These are phyloP conservation scores for Monosiga brevicollis DNA, from an alignment of 78 protist species.

Conservation along the genomic window DNA sequence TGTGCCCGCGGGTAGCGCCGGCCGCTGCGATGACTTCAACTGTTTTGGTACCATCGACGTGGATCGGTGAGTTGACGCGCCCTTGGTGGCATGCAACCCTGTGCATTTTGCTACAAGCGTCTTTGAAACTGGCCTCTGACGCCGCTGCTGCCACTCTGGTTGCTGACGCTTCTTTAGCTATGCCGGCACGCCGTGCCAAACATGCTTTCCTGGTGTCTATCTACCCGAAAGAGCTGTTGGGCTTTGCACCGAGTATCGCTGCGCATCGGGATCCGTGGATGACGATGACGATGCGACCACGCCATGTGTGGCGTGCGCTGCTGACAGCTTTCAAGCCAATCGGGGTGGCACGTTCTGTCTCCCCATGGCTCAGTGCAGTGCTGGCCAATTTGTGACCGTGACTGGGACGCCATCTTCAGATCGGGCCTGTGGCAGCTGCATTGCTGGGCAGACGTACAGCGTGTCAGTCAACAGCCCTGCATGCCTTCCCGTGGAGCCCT, in stretches of 20 bases:
- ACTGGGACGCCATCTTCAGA: too few species aligned
- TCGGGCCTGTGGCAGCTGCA: too few species aligned
- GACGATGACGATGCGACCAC: not conserved
- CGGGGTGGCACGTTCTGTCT: not conserved
- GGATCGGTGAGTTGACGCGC: too few species aligned
- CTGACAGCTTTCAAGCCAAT: not conserved
- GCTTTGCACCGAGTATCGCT: not conserved
- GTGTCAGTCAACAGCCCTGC: not conserved
- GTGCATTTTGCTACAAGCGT: too few species aligned
- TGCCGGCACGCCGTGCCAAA: not conserved
- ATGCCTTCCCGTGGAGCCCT: not conserved
- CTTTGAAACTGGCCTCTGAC: too few species aligned
- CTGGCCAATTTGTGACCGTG: too few species aligned
- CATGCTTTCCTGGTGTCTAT: not conserved
- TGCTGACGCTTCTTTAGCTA: too few species aligned
- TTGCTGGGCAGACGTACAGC: not conserved
- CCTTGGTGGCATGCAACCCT: too few species aligned
- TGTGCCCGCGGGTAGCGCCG: not conserved
- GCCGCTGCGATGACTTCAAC: not conserved
- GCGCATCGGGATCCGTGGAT: not conserved
- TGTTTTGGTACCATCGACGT: not conserved
- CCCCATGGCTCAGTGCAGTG: too few species aligned
- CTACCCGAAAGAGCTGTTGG: not conserved
- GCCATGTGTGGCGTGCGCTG: not conserved
- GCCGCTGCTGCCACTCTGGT: too few species aligned